These are phyloP conservation scores for Allomyces macrogynus DNA, from an alignment of 192 early-diverging fungal genomes.

Conservation along the genomic window DNA sequence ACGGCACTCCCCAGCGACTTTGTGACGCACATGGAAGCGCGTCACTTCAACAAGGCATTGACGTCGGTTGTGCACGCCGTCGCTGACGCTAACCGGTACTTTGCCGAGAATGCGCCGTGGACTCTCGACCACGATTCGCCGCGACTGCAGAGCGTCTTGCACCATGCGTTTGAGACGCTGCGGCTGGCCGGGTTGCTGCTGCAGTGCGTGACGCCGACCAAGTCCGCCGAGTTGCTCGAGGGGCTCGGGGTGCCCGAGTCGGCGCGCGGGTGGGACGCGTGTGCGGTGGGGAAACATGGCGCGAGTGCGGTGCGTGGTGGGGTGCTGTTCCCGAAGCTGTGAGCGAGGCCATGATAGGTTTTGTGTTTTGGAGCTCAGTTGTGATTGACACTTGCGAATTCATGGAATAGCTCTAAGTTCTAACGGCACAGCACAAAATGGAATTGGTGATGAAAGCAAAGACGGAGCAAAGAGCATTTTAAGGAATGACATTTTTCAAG, in stretches of 20 bases:
- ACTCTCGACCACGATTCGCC: slow-evolving; percentile 31
- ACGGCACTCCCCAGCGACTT: slow-evolving; percentile 8
- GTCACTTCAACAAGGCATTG: slow-evolving; percentile 42
- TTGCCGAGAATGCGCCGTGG: slow-evolving; percentile 62
- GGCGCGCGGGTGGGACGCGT: slow-evolving; percentile 31
- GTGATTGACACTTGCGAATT: too few relatives aligned
- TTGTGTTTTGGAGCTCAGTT: too few relatives aligned
- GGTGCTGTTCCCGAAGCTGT: not conserved
- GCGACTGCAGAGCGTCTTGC: slow-evolving; percentile 41
- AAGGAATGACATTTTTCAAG: slow-evolving; percentile 16
- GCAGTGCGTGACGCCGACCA: slow-evolving; percentile 71
- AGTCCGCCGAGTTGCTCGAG: slow-evolving; percentile 42
- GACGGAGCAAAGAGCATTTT: too few relatives aligned
- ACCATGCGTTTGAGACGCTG: slow-evolving; percentile 51
- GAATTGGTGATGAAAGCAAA: too few relatives aligned
- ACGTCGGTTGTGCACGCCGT: slow-evolving; percentile 38
- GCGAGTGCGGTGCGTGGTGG: not conserved
- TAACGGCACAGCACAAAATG: too few relatives aligned
- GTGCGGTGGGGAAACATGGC: not conserved
- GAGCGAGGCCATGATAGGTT: too few relatives aligned
- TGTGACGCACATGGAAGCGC: slow-evolving; percentile 22
- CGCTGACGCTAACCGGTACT: slow-evolving; percentile 49
- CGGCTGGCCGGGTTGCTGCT: slow-evolving; percentile 52
- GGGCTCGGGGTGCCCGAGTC: slow-evolving; percentile 29
- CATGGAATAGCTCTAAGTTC: too few relatives aligned